Base-by-base conservation (phyloP, 176 grass and related monocot species). In the Alopecurus myosuroides region DNA sequence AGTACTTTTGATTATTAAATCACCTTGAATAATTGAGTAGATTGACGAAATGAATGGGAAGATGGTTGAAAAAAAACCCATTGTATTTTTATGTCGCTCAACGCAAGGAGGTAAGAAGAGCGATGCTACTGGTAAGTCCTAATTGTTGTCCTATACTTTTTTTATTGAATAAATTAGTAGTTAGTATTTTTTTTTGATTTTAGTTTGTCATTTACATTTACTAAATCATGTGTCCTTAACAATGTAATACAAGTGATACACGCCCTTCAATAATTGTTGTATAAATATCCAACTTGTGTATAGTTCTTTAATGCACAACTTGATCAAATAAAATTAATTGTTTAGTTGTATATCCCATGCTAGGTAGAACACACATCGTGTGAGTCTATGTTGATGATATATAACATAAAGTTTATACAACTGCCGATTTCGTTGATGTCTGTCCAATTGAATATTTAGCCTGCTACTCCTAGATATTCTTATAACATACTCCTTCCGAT, bases 41-140 rank as follows among this genome's bases (percentile, higher is more conserved):
- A 88, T 94, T 37, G 63, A 60, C 36, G 66, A 29, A 91, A 86
- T 91, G 88, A 86, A 90, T 17, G 78, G 85, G 17, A 86, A 60
- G 45, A 80, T 94, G 45, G 60, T 86, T 29, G 81, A 73, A 22
- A 80, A 34, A 19, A 94, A 91, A 57, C 82, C n/a, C 92, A 5
- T 52, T 94, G 7, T 94, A 84, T 55, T 88, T 94, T 58, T 82
- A 37, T 76, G 22, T 88, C 20, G 82, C 82, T 62, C 85, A 94
- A 65, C 60, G 67, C 5, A 88, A 80, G 45, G 92, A 93, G 77
- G 73, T 88, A 82, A 85, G 67, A 77, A 88, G 55, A 65, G 74
- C 82, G 0, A 86, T 74, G 73, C 42, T 94, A 70, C 75, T 55
- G 70, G 82, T 94, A 83, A 5, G 66, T 80, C 26, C 9, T 12